phyloP scores from a whole-genome alignment of 202 grass and related monocot species.

The Miscanthus sacchariflorus region DNA sequence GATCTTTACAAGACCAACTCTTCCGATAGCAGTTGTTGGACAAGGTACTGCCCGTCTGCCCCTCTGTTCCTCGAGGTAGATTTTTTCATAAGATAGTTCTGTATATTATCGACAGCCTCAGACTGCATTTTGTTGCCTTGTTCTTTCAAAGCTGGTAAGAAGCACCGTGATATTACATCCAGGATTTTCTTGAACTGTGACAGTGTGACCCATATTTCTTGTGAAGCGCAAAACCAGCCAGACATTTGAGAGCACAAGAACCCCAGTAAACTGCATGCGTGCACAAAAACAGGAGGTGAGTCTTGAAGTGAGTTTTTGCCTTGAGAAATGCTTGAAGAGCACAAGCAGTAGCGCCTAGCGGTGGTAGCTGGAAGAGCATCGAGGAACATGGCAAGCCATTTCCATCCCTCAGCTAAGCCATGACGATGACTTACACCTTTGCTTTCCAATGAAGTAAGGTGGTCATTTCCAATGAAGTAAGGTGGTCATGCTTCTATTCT shows the following conservation, averaged over 20 bases:
- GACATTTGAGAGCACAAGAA: slow-evolving; percentile 49
- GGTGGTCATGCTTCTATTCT: too few relatives aligned
- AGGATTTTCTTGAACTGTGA: slow-evolving; percentile 81
- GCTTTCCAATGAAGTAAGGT: too few relatives aligned
- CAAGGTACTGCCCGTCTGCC: slow-evolving; percentile 77
- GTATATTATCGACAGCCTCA: slow-evolving; percentile 64
- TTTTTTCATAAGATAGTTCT: slow-evolving; percentile 73
- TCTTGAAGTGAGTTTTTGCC: slow-evolving; percentile 46
- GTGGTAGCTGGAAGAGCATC: slow-evolving; percentile 70
- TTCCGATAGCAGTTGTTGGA: slow-evolving; percentile 43
- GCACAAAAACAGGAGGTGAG: not conserved
- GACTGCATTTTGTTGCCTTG: slow-evolving; percentile 55
- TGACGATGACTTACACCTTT: slow-evolving; percentile 70
- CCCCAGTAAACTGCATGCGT: slow-evolving; percentile 29
- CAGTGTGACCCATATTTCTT: slow-evolving; percentile 79
- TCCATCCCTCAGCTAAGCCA: slow-evolving; percentile 82
- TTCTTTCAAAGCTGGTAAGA: slow-evolving; percentile 79
- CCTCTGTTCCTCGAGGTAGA: slow-evolving; percentile 78
- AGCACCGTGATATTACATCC: slow-evolving; percentile 61
- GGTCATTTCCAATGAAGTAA: too few relatives aligned
- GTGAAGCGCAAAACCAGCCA: slow-evolving; percentile 76
- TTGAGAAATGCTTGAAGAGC: slow-evolving; percentile 88
- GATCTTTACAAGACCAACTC: slow-evolving; percentile 49
- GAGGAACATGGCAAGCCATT: slow-evolving; percentile 83
- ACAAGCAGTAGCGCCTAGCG: slow-evolving; percentile 38